Evolutionary conservation across 805 yeast genomes (phyloP).

Genomic region (Scheffersomyces stipitis): DNA sequence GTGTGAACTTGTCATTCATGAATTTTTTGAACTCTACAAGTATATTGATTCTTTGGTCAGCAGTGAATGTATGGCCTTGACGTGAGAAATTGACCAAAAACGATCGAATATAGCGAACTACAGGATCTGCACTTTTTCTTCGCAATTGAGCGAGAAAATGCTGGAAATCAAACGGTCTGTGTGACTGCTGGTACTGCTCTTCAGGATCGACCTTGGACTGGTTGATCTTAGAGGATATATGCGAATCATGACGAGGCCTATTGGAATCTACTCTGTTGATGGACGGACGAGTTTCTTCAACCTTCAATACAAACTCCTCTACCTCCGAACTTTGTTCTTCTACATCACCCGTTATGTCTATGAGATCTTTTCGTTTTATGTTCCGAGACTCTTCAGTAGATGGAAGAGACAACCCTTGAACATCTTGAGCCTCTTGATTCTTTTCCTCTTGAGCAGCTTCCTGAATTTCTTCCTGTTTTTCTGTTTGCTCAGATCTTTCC

Average conservation of each 20-base stretch:
- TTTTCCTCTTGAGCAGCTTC: too few species aligned
- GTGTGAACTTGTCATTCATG: slow-evolving; percentile 59
- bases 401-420: too few species aligned
- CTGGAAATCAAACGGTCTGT: slow-evolving; percentile 76
- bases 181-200: slow-evolving; percentile 42
- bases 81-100: slow-evolving; percentile 76
- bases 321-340: slow-evolving; percentile 13
- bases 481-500: too few species aligned
- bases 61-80: slow-evolving; percentile 57
- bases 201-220: slow-evolving; percentile 19
- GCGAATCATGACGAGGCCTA: neutral
- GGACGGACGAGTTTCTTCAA: neutral
- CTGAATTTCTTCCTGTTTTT: too few species aligned
- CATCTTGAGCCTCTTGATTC: too few species aligned
- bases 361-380: slow-evolving; percentile 7
- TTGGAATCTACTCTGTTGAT: slow-evolving; percentile 3
- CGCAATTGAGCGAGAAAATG: slow-evolving; percentile 70
- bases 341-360: slow-evolving; percentile 11
- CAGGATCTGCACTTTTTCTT: slow-evolving; percentile 79
- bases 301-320: slow-evolving; percentile 18
- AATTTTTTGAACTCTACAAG: slow-evolving; percentile 75
- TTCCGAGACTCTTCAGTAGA: too few species aligned
- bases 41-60: slow-evolving; percentile 75
- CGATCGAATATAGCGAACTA: slow-evolving; percentile 80
- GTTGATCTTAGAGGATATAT: slow-evolving; percentile 2